Evolutionary conservation across 179 eudicot genomes (phyloP).

Genomic region (Camellia oleifera): DNA sequence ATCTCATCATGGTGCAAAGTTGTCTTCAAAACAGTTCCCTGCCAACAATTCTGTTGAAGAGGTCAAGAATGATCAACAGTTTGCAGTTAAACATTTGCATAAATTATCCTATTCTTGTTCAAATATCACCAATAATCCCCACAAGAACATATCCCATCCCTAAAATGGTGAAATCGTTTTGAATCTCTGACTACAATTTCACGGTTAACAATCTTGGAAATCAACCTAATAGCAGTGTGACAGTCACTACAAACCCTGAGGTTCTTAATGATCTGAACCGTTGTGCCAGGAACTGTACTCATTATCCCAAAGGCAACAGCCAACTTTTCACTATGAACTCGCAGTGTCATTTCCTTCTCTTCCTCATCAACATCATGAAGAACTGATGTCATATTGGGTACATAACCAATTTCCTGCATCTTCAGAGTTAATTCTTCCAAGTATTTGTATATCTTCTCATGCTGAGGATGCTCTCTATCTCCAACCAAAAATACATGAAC

Average conservation of each 20-base stretch:
- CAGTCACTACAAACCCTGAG: slow-evolving; percentile 77
- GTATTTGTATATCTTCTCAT: slow-evolving; percentile 47
- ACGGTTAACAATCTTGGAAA: slow-evolving; percentile 52
- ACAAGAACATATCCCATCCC: slow-evolving; percentile 67
- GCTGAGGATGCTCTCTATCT: slow-evolving; percentile 73
- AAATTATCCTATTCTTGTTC: background rate
- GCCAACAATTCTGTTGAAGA: background rate
- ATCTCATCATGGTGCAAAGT: background rate
- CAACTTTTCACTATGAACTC: slow-evolving; percentile 75
- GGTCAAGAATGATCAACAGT: background rate
- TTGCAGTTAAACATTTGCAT: slow-evolving; percentile 6
- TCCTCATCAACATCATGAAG: slow-evolving; percentile 74
- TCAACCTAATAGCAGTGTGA: slow-evolving; percentile 65
- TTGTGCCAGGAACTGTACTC: slow-evolving; percentile 58
- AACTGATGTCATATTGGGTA: slow-evolving; percentile 59
- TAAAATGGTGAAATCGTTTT: slow-evolving; percentile 74
- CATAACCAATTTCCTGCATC: slow-evolving; percentile 60
- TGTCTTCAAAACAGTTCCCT: background rate
- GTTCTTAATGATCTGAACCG: slow-evolving; percentile 66
- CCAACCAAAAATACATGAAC: slow-evolving; percentile 73
- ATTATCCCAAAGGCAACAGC: slow-evolving; percentile 69
- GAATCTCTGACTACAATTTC: slow-evolving; percentile 77
- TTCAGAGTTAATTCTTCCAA: slow-evolving; percentile 44
- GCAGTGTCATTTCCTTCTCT: slow-evolving; percentile 62
- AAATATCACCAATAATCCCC: slow-evolving; percentile 66